Conservation (phyloP, 306 rosid genomes). For the Acacia acuminata region DNA sequence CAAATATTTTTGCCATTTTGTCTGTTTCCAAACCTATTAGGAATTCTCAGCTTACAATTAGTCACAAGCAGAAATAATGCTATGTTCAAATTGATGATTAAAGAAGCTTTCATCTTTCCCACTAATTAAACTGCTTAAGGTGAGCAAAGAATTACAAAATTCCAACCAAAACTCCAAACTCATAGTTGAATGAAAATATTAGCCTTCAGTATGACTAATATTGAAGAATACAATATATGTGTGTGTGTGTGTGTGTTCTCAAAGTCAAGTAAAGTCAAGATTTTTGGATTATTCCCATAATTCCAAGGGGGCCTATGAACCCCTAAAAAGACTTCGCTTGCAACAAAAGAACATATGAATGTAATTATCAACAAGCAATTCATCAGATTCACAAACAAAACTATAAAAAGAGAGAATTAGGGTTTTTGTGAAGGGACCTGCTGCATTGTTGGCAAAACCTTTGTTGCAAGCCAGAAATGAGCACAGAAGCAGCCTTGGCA, state of each 20-base stretch:
- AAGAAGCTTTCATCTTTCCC: slow-evolving; percentile 5
- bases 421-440: slow-evolving; percentile 69
- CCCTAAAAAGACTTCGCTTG: neutral
- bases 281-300: neutral
- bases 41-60: neutral
- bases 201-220: neutral
- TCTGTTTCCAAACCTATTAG: neutral
- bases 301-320: neutral
- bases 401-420: slow-evolving; percentile 31
- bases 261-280: neutral
- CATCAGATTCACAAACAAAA: neutral
- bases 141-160: neutral
- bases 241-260: too few relatives aligned
- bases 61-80: neutral
- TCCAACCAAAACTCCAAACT: neutral
- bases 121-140: slow-evolving; percentile 8
- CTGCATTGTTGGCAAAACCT: slow-evolving; percentile 99
- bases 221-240: neutral
- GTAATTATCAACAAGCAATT: neutral
- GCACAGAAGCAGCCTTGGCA: slow-evolving; percentile 73
- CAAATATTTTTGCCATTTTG: neutral
- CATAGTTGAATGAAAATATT: neutral
- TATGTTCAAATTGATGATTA: neutral
- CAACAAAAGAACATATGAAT: neutral
- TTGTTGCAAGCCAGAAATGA: slow-evolving; percentile 53